Conservation (phyloP, 2,329 filamentous ascomycete species). For the Penicillium fuscoglaucum region DNA sequence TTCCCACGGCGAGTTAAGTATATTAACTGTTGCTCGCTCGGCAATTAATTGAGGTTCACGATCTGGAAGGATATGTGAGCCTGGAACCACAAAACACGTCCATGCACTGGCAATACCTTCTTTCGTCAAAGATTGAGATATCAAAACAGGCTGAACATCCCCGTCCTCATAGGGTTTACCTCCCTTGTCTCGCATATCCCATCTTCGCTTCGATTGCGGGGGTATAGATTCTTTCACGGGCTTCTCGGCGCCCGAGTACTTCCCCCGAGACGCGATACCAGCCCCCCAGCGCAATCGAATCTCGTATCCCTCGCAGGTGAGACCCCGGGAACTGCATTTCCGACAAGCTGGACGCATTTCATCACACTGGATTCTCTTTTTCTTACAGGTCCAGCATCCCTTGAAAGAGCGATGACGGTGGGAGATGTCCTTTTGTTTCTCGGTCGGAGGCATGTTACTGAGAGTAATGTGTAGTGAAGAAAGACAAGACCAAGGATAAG, state of each 20-base stretch:
- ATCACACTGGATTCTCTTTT: slow-evolving; percentile 26
- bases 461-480: not conserved
- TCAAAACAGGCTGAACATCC: slow-evolving; percentile 14
- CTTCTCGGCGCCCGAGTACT: slow-evolving; percentile 24
- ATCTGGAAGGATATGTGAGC: not conserved
- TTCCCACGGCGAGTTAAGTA: slow-evolving; percentile 17
- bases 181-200: slow-evolving; percentile 20
- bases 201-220: slow-evolving; percentile 21
- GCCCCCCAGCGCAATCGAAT: slow-evolving; percentile 26
- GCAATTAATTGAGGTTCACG: not conserved
- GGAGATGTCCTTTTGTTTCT: slow-evolving; percentile 15
- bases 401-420: slow-evolving; percentile 25
- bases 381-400: slow-evolving; percentile 29
- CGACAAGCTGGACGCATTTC: slow-evolving; percentile 21
- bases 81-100: not conserved
- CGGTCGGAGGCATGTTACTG: slow-evolving; percentile 10
- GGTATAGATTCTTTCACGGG: slow-evolving; percentile 25
- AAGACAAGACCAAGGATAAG: not conserved
- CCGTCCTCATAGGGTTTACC: slow-evolving; percentile 7
- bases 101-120: slow-evolving; percentile 10
- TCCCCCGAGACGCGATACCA: slow-evolving; percentile 26
- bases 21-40: slow-evolving; percentile 22
- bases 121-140: slow-evolving; percentile 4
- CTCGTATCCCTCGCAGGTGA: slow-evolving; percentile 25
- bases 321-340: slow-evolving; percentile 17